Evolutionary conservation across 179 eudicot genomes (phyloP).

Genomic region (Drosera spatulata): DNA sequence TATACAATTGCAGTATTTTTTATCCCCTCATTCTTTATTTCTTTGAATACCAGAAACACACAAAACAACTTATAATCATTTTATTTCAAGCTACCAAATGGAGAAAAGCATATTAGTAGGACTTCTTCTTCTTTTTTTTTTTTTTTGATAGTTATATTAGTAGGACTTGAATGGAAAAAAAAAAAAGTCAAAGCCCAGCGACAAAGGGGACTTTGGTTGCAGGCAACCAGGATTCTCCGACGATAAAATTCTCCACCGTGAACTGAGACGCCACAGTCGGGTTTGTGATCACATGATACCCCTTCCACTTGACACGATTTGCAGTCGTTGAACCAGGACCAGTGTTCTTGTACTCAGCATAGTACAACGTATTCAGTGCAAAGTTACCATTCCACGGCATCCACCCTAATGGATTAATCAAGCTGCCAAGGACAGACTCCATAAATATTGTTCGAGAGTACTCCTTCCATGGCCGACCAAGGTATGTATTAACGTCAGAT

Average conservation of each 20-base stretch:
- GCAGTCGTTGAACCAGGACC: background rate
- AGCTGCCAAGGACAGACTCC: background rate
- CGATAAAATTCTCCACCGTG: background rate
- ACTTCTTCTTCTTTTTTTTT: no score
- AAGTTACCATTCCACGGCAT: background rate
- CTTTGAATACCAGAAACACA: no score
- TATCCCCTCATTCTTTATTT: no score
- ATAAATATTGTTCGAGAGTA: conserved; percentile 1
- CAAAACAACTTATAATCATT: no score
- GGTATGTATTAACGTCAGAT: background rate
- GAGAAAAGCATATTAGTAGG: no score
- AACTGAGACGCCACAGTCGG: background rate
- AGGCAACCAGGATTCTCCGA: conserved; percentile 1
- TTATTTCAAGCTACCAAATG: no score
- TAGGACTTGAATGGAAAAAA: no score
- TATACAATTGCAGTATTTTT: no score
- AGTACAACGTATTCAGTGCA: background rate
- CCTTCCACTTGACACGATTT: background rate
- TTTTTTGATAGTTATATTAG: no score
- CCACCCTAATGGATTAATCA: conserved; percentile 2
- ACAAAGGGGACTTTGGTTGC: background rate
- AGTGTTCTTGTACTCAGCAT: conserved; percentile 3
- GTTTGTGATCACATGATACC: background rate
- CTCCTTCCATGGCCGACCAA: conserved; percentile 5
- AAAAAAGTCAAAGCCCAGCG: background rate